Percentiles rank a stretch among this genome's conserved stretches.
Conservation (phyloP, 805 yeast species). For the Saccharomycopsis sp. region DNA sequence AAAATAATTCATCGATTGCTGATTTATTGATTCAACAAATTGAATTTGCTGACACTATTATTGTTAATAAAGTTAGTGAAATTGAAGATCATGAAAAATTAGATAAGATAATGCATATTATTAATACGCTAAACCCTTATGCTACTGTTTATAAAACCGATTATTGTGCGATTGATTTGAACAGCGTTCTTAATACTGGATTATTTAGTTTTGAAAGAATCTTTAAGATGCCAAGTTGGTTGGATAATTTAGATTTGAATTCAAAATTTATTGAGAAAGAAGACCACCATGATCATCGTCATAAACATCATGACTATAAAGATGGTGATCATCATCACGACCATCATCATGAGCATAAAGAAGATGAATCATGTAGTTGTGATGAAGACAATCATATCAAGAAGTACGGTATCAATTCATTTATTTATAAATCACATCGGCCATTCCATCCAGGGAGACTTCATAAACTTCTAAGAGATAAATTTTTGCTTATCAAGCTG, state of each 20-base stretch:
- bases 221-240: constrained; percentile 19
- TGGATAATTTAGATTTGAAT: constrained; percentile 6
- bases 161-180: constrained; percentile 31
- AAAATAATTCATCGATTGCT: constrained; percentile 27
- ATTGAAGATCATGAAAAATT: constrained; percentile 26
- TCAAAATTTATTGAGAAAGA: constrained; percentile 3
- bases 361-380: not conserved
- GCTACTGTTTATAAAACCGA: constrained; percentile 34
- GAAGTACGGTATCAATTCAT: constrained; percentile 40
- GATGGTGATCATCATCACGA: constrained; percentile 10
- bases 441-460: constrained; percentile 42
- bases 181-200: constrained; percentile 32
- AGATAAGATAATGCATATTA: constrained; percentile 29
- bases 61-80: constrained; percentile 33
- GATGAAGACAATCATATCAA: constrained; percentile 20
- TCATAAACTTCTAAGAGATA: constrained; percentile 31
- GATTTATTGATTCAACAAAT: constrained; percentile 42
- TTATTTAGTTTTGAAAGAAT: constrained; percentile 33
- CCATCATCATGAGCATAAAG: constrained; percentile 7
- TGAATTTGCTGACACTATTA: constrained; percentile 40
- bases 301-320: constrained; percentile 11
- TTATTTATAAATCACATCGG: constrained; percentile 34
- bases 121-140: constrained; percentile 35
- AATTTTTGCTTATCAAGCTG: constrained; percentile 29
- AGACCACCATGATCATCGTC: constrained; percentile 8